These are phyloP conservation scores for Byssoonygena ceratinophila DNA, from an alignment of 2,329 filamentous ascomycete genomes.

Conservation along the genomic window DNA sequence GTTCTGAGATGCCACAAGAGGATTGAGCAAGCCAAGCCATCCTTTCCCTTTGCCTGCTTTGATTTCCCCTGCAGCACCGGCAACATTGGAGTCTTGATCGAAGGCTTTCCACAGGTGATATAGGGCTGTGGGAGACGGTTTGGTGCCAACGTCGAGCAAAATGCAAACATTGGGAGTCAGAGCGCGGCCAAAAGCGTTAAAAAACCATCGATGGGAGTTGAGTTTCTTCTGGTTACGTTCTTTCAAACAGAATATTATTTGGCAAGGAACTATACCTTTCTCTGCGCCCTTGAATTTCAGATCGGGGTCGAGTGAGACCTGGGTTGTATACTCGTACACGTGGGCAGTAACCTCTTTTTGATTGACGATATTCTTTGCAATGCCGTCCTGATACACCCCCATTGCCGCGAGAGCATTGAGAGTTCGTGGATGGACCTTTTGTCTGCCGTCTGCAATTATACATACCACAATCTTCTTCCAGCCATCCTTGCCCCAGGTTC, in stretches of 20 bases:
- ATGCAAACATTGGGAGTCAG: constrained; percentile 96
- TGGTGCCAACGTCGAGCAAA: constrained; percentile 88
- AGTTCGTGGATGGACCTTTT: constrained; percentile 85
- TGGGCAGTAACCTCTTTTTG: constrained; percentile 89
- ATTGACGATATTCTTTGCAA: constrained; percentile 97
- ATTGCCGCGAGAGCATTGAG: constrained; percentile 91
- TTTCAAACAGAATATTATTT: constrained; percentile 97
- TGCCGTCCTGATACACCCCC: constrained; percentile 95
- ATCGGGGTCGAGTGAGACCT: constrained; percentile 89
- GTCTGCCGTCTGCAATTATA: constrained; percentile 86
- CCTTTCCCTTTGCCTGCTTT: constrained; percentile 88
- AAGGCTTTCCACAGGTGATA: constrained; percentile 99
- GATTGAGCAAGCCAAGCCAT: constrained; percentile 76
- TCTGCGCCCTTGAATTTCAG: constrained; percentile 98
- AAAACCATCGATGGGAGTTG: constrained; percentile 98
- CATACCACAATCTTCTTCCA: constrained; percentile 99
- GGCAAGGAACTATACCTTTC: constrained; percentile 95
- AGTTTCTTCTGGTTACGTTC: constrained; percentile 97
- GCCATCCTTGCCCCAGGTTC: constrained; percentile 91
- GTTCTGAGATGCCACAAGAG: constrained; percentile 90
- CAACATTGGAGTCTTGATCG: constrained; percentile 93
- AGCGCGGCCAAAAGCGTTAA: constrained; percentile 90
- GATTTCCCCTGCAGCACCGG: constrained; percentile 93
- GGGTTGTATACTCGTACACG: constrained; percentile 97
- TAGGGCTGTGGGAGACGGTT: constrained; percentile 76